A percentile compares a stretch with the other conserved stretches of the same genome.
Evolutionary conservation across 139 green algal species (phyloP).

Genomic region (Chlorella sp.): DNA sequence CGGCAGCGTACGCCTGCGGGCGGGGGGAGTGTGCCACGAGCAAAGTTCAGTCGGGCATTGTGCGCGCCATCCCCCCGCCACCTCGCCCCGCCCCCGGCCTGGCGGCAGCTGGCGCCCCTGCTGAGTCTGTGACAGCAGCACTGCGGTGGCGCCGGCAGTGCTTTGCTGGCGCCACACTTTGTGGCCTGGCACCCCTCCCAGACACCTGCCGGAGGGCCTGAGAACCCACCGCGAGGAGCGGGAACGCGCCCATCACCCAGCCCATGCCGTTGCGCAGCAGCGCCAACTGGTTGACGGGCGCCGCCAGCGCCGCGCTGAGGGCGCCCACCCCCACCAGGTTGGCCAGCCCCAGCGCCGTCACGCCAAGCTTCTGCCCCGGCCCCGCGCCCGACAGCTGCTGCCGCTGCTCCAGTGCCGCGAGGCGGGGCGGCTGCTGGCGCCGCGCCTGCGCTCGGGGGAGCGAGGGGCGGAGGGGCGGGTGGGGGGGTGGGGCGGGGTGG

Average conservation of each 20-base stretch:
- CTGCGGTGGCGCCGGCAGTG: not conserved
- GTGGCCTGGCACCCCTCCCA: not conserved
- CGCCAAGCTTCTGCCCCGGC: constrained; percentile 52
- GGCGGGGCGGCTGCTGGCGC: not conserved
- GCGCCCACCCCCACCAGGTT: constrained; percentile 90
- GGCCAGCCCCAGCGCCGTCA: constrained; percentile 64
- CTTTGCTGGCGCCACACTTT: not conserved
- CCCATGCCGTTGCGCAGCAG: constrained; percentile 47
- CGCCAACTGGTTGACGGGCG: constrained; percentile 39
- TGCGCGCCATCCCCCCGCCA: too few species aligned
- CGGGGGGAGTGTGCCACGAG: not conserved
- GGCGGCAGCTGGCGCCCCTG: not conserved
- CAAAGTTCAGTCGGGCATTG: too few species aligned
- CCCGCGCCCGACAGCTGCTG: constrained; percentile 52
- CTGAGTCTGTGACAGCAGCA: not conserved
- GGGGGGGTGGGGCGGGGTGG: not conserved
- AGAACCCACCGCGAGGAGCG: constrained; percentile 53
- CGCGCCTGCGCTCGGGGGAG: not conserved
- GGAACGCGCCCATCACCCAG: constrained; percentile 51
- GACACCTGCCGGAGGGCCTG: not conserved
- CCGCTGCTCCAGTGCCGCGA: constrained; percentile 13
- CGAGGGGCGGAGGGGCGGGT: not conserved
- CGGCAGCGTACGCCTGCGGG: constrained; percentile 76
- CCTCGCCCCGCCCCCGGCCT: too few species aligned
- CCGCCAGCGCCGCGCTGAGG: constrained; percentile 54